A percentile compares a stretch with the other conserved stretches of the same genome.
Conservation (phyloP, 2,329 filamentous ascomycete genomes). For the Scleromitrula shiraiana region DNA sequence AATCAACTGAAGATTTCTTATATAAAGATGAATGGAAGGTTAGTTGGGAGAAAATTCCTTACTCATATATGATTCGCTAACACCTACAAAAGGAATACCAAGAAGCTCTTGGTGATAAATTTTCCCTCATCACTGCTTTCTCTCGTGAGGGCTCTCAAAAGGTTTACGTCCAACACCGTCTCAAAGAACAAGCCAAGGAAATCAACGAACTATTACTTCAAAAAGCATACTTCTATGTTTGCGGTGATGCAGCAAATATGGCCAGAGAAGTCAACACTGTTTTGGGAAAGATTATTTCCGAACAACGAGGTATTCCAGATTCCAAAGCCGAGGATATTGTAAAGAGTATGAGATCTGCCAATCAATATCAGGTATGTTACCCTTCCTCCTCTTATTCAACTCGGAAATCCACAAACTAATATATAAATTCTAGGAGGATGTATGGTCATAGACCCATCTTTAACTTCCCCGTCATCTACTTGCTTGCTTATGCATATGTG, state of each 20-base stretch:
- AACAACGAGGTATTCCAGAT: constrained; percentile 73
- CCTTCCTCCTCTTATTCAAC: not conserved
- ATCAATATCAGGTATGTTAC: constrained; percentile 78
- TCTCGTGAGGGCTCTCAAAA: constrained; percentile 83
- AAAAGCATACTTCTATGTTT: constrained; percentile 95
- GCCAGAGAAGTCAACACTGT: constrained; percentile 84
- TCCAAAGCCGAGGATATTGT: constrained; percentile 92
- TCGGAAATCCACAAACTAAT: constrained; percentile 7
- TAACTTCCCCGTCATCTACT: no score
- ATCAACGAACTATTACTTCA: constrained; percentile 79
- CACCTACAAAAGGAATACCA: constrained; percentile 60
- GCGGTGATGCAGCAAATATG: constrained; percentile 96
- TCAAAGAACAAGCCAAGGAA: constrained; percentile 75
- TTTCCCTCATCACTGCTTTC: constrained; percentile 88
- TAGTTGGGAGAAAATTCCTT: constrained; percentile 39
- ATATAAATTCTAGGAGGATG: constrained; percentile 49
- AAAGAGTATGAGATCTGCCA: constrained; percentile 89
- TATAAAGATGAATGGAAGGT: constrained; percentile 92
- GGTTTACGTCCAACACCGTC: constrained; percentile 91
- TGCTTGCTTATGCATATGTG: no score
- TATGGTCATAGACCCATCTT: constrained; percentile 62
- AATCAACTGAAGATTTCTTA: constrained; percentile 79
- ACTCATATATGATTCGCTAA: constrained; percentile 14
- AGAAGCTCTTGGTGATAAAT: constrained; percentile 74
- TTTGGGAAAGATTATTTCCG: constrained; percentile 78